These are phyloP conservation scores for Forsythia suspensa DNA, from an alignment of 257 asterid genomes.

Conservation along the genomic window DNA sequence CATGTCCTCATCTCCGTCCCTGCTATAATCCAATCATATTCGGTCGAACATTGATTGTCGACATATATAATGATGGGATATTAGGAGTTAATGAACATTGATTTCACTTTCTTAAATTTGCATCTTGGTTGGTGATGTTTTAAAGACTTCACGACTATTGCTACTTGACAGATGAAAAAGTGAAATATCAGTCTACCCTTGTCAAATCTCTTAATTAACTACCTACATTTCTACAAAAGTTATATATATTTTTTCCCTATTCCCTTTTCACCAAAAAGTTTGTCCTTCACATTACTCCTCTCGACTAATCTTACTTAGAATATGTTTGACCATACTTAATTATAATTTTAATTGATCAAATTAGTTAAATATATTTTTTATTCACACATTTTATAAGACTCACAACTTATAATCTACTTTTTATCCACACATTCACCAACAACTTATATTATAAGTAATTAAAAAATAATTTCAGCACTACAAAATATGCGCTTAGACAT, in stretches of 20 bases:
- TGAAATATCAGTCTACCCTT: not conserved
- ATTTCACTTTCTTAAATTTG: not conserved
- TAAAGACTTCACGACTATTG: not conserved
- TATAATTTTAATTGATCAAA: no score
- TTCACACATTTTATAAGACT: no score
- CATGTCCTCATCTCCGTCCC: no score
- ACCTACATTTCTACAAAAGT: not conserved
- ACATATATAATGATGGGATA: not conserved
- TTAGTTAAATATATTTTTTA: no score
- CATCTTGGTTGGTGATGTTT: constrained; percentile 15
- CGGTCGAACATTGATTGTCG: not conserved
- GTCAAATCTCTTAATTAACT: constrained; percentile 10
- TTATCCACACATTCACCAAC: no score
- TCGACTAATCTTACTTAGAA: not conserved
- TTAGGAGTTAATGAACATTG: not conserved
- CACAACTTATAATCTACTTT: no score
- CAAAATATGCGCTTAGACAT: no score
- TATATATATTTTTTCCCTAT: not conserved
- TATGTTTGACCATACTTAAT: no score
- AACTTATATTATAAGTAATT: no score
- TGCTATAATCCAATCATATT: not conserved
- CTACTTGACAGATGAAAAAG: not conserved
- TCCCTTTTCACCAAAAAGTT: not conserved
- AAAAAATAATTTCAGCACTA: no score
- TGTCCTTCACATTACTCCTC: not conserved